Evolutionary conservation across 495 filamentous ascomycete species (phyloP).

Genomic region (Thermochaetoides thermophila): DNA sequence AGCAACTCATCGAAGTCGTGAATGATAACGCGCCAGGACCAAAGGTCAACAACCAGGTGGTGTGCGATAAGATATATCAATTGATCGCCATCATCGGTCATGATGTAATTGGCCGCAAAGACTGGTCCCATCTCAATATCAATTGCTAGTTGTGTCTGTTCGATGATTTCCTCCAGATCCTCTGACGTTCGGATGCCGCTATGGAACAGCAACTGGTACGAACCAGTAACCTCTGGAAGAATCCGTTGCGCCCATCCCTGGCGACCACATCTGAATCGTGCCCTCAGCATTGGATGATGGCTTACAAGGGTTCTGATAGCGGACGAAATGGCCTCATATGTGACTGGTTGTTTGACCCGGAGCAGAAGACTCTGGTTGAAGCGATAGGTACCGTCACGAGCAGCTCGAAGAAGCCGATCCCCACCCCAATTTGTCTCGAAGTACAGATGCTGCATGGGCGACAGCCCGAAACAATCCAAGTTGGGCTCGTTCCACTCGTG

Average conservation of each 20-base stretch:
- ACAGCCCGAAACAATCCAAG: constrained; percentile 43
- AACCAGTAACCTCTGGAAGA: constrained; percentile 22
- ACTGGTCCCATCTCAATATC: constrained; percentile 30
- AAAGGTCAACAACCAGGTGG: constrained; percentile 54
- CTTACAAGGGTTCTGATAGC: constrained; percentile 44
- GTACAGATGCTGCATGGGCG: constrained; percentile 59
- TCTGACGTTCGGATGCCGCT: constrained; percentile 20
- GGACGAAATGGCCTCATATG: constrained; percentile 30
- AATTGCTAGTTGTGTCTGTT: constrained; percentile 23
- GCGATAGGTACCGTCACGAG: constrained; percentile 42
- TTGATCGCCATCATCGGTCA: constrained; percentile 30
- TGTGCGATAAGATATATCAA: constrained; percentile 51
- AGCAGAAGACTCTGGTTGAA: constrained; percentile 61
- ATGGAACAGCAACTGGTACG: constrained; percentile 26
- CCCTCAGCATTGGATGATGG: constrained; percentile 60
- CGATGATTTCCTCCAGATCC: constrained; percentile 27
- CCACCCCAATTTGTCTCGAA: constrained; percentile 39
- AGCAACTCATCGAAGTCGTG: constrained; percentile 52
- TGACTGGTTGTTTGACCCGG: constrained; percentile 35
- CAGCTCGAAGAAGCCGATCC: constrained; percentile 19
- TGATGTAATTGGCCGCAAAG: constrained; percentile 36
- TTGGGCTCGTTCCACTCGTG: constrained; percentile 23
- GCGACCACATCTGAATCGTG: constrained; percentile 36
- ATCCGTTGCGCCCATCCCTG: constrained; percentile 29
- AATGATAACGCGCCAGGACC: constrained; percentile 55